Evolutionary conservation across 371 early-diverging fungal species (phyloP).

Genomic region (Coemansia sp.): DNA sequence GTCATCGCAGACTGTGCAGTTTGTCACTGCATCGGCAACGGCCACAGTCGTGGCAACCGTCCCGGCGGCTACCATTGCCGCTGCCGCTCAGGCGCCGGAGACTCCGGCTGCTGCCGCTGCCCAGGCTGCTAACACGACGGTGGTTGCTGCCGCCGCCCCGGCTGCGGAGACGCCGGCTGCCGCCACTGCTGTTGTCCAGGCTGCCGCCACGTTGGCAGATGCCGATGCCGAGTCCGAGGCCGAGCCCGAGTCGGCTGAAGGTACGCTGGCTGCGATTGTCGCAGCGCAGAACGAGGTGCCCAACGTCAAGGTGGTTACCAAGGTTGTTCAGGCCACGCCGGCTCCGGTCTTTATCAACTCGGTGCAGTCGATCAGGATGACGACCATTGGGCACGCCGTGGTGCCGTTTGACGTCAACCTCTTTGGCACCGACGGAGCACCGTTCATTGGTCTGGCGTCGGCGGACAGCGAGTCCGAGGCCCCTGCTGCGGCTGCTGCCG

Average conservation of each 20-base stretch:
- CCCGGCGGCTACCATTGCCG: too few relatives aligned
- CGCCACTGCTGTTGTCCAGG: background rate
- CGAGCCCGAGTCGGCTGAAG: background rate
- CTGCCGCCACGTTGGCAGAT: background rate
- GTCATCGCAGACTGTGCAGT: too few relatives aligned
- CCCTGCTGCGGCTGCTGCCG: background rate
- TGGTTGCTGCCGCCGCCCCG: background rate
- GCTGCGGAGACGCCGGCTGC: slow-evolving; percentile 1
- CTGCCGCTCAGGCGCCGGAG: too few relatives aligned
- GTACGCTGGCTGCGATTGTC: slow-evolving; percentile 24
- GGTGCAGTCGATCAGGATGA: slow-evolving; percentile 23
- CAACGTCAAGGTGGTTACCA: background rate
- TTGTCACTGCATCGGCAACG: too few relatives aligned
- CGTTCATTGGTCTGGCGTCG: background rate
- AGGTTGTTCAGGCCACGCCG: slow-evolving; percentile 8
- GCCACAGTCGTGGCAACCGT: too few relatives aligned
- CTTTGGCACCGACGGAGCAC: slow-evolving; percentile 22
- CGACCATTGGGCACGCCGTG: slow-evolving; percentile 33
- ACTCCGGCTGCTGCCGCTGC: too few relatives aligned
- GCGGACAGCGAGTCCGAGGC: too few relatives aligned
- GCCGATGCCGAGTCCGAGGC: background rate
- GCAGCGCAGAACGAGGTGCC: slow-evolving; percentile 20
- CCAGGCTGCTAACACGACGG: too few relatives aligned
- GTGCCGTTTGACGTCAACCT: slow-evolving; percentile 33
- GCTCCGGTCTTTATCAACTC: background rate